Base-by-base conservation (phyloP, 345 rosid genomes). In the Pugionium dolabratum region DNA sequence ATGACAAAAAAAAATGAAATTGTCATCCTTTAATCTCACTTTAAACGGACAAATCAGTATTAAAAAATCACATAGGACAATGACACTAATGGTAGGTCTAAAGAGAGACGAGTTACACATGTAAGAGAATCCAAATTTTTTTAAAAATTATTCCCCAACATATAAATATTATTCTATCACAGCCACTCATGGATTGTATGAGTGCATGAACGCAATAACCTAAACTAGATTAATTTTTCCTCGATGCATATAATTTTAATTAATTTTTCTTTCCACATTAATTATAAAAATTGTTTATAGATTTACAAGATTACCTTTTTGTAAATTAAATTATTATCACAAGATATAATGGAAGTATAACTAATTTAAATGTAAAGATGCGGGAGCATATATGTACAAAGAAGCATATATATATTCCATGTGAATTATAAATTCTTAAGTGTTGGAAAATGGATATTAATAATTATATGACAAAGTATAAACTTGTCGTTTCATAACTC, bases 191-290 rank as follows among this genome's bases (percentile, higher is more conserved):
- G 54, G 4, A 54, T 39, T 62, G 56, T 31, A 39, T 71, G 54
- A 62, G 75, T 70, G 75, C 67, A 70, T 40, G 40, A 18, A 45
- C 68, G 45, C 55, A 53, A 47, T 35, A 52, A 41, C 7, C 8
- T 53, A 7, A 41, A 45, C 46, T 26, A 7, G 10, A 47, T 57
- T 47, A 47, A 5, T 29, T 67, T 47, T 18, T 53, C 29, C 3
- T 43, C 18, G 10, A 56, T 29, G 47, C 40, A 7, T 45, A 28
- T 4, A 55, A 36, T 56, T 67, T 46, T 27, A 34, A 7, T 27
- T 18, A 18, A 18, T 18, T 18, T 18, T 18, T 18, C 18, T 18
- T 18, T 18, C 18, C 18, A 18, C 18, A 18, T 18, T 18, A 18
- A 18, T 18, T 18, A 18, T 18, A 18, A 18, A 18, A 18, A 18